Conservation (phyloP, 2,329 filamentous ascomycete species). For the Hymenoscyphus scutula region DNA sequence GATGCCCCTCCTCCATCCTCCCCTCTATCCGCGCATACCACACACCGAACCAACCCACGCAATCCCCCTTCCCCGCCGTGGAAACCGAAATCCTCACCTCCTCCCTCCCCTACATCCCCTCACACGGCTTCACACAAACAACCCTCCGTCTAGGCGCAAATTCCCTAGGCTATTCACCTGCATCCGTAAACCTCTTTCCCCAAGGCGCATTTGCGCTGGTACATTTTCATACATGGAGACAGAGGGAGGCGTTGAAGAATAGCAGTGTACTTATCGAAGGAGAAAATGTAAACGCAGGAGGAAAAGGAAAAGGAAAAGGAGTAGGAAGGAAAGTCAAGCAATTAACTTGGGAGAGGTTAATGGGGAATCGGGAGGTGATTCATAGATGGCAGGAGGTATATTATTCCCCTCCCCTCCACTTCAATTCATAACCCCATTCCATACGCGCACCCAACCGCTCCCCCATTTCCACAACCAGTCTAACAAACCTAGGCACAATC, state of each 20-base stretch:
- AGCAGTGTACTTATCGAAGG: constrained; percentile 28
- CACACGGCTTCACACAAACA: constrained; percentile 75
- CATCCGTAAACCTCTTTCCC: constrained; percentile 79
- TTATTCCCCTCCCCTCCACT: not conserved
- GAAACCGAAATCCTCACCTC: constrained; percentile 78
- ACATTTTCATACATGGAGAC: constrained; percentile 69
- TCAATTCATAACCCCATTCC: not conserved
- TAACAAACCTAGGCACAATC: constrained; percentile 61
- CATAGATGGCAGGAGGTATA: constrained; percentile 82
- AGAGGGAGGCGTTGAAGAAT: constrained; percentile 56
- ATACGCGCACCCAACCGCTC: not conserved
- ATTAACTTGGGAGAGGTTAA: constrained; percentile 73
- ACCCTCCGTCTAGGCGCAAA: constrained; percentile 75
- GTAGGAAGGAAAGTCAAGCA: constrained; percentile 65
- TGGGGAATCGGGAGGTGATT: constrained; percentile 70
- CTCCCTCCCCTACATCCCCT: constrained; percentile 75
- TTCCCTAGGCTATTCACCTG: constrained; percentile 83
- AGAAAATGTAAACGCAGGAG: too few species aligned
- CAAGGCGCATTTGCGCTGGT: constrained; percentile 80
- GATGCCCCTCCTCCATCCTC: not conserved
- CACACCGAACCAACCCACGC: constrained; percentile 65
- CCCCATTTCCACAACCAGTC: not conserved
- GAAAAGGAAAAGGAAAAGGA: constrained; percentile 40
- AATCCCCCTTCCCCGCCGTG: constrained; percentile 62
- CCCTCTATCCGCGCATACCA: constrained; percentile 48